A percentile compares a stretch with the other conserved stretches of the same genome.
Conservation (phyloP, 2,329 filamentous ascomycete species). For the Fusarium redolens region DNA sequence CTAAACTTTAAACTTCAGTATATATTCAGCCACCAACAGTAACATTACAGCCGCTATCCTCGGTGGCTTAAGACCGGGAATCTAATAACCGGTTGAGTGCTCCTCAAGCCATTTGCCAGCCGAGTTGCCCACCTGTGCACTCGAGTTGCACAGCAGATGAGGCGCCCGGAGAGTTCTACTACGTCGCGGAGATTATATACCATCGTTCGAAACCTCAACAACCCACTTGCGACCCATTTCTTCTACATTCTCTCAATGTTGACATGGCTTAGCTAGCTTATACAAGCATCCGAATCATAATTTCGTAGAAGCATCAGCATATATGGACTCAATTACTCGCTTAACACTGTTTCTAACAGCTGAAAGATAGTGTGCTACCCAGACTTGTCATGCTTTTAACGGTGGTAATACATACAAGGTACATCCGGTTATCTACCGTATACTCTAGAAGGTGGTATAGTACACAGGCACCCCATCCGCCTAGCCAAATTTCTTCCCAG, state of each 20-base stretch:
- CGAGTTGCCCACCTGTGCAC: background rate
- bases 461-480: conserved; percentile 44
- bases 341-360: background rate
- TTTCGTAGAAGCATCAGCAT: background rate
- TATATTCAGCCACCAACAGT: background rate
- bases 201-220: background rate
- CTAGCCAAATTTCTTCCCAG: conserved; percentile 33
- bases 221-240: background rate
- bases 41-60: background rate
- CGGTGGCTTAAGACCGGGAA: background rate
- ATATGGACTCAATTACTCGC: background rate
- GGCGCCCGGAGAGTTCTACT: background rate
- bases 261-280: background rate
- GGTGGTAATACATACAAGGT: conserved; percentile 46
- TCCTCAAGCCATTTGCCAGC: background rate
- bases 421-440: conserved; percentile 47
- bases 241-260: background rate
- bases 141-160: background rate
- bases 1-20: background rate
- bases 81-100: background rate
- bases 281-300: background rate
- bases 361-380: conserved; percentile 3
- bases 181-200: background rate
- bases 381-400: conserved; percentile 38
- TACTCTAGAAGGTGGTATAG: conserved; percentile 48